A percentile compares a stretch with the other conserved stretches of the same genome.
Conservation (phyloP, 2,329 filamentous ascomycete genomes). For the Fusarium xyrophilum region DNA sequence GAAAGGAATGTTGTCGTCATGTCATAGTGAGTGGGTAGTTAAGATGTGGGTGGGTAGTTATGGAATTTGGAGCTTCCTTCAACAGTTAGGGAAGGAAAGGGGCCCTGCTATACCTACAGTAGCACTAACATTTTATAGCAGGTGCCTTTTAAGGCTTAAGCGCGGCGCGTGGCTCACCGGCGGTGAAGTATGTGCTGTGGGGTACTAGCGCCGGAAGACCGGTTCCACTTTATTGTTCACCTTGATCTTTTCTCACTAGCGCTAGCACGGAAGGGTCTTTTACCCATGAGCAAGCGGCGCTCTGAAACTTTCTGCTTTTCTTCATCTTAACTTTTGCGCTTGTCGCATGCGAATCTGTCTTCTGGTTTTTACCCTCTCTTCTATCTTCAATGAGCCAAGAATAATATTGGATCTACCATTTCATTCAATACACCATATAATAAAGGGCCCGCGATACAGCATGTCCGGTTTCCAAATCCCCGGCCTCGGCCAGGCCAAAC, state of each 20-base stretch:
- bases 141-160: background rate
- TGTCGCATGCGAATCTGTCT: background rate
- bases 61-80: conserved; percentile 37
- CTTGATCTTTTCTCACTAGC: conserved; percentile 44
- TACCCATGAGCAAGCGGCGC: conserved; percentile 1
- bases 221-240: conserved; percentile 41
- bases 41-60: conserved; percentile 1
- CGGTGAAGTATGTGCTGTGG: conserved; percentile 13
- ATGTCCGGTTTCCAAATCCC: conserved; percentile 56
- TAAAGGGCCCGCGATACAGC: background rate
- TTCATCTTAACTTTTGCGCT: conserved; percentile 19
- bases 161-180: conserved; percentile 29
- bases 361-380: background rate
- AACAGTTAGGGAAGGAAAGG: conserved; percentile 38
- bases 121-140: conserved; percentile 8
- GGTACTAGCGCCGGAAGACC: conserved; percentile 17
- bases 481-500: conserved; percentile 53
- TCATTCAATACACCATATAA: background rate
- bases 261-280: conserved; percentile 29
- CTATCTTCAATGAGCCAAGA: background rate
- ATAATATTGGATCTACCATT: no score
- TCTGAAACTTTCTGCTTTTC: conserved; percentile 12
- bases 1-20: conserved; percentile 38
- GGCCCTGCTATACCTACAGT: conserved; percentile 1
- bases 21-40: conserved; percentile 32